Evolutionary conservation across 768 basidiomycete species (phyloP), one percentile per base, ranked within the genome.

Genomic region (Tephrocybe sp.): DNA sequence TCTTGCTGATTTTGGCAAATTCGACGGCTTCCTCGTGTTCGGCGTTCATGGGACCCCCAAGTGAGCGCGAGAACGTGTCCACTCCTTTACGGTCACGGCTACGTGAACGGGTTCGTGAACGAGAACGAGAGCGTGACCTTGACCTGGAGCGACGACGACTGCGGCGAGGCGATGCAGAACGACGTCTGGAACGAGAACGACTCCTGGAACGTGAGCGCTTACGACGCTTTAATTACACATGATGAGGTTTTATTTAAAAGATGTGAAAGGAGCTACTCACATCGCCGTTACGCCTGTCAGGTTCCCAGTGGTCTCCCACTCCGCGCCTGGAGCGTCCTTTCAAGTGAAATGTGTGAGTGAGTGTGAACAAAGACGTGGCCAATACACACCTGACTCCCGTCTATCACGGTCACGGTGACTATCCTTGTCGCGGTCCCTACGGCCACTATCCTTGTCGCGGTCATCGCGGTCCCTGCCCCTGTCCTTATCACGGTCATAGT

Each of bases 1-100:
- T 84, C 82, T 95, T 93, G 87, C 90, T 93, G 66, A 87, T 81
- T 70, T 97, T 95, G 64, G 93, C 85, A 62, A 98, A 96, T 68
- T 95, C 96, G 62, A 86, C 85, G 14, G 96, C 96, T 65, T 97
- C 95, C 75, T 95, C 91, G 58, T 91, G 88, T 20, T 86, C 83
- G 21, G 91, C 91, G 58, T 93, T 93, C 81, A 93, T 90, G 2
- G 90, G 91, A 0, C 90, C 90, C 11, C 90, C 90, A 30, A 93
- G 84, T 7, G 90, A 91, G 55, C 86, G 86, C 7, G 88, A 72
- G 61, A 91, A 88, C 5, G 85, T 66, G 56, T 90, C 89, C 3
- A 75, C 67, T 44, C 77, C 60, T 65, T 82, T 83, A 58, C 79
- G 78, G 55, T 83, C 85, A 25, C 86, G 57, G 46, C 57, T 58